Percentiles rank a stretch among this genome's conserved stretches.
Conservation (phyloP, 2,329 filamentous ascomycete species). For the Diaporthe amygdali region DNA sequence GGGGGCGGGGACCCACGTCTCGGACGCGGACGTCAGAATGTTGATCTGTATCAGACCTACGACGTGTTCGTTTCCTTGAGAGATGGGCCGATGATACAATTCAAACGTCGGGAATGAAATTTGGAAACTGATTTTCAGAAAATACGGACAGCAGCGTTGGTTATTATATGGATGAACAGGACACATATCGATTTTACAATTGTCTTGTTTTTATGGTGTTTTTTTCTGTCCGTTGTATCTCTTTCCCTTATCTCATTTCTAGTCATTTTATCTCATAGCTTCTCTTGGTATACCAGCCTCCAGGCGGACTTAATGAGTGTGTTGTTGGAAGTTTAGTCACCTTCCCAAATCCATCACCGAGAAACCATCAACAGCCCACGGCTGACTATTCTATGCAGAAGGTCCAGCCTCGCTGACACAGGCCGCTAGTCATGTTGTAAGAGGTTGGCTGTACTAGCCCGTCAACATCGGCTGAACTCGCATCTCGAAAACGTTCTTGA, state of each 20-base stretch:
- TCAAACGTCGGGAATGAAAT: background rate
- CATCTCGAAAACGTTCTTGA: conserved; percentile 11
- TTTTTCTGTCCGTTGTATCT: too few relatives aligned
- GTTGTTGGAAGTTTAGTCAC: background rate
- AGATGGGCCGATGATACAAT: conserved; percentile 9
- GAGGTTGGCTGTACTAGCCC: background rate
- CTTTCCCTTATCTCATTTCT: background rate
- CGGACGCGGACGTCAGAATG: background rate
- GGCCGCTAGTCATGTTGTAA: background rate
- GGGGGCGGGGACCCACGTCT: background rate
- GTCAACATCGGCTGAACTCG: background rate
- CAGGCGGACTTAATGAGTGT: background rate
- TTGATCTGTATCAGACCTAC: background rate
- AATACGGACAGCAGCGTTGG: too few relatives aligned
- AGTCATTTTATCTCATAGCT: background rate
- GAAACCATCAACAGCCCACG: background rate
- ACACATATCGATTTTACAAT: too few relatives aligned
- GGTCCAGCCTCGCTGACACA: background rate
- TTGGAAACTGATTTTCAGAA: too few relatives aligned
- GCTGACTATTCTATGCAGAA: background rate
- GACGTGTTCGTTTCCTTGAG: conserved; percentile 2
- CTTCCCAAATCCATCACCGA: too few relatives aligned
- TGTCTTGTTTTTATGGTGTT: background rate
- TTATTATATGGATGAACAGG: too few relatives aligned
- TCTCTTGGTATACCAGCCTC: background rate